These are phyloP conservation scores for Phytophthora hibernalis DNA, from an alignment of 352 stramenopile genomes.

Conservation along the genomic window DNA sequence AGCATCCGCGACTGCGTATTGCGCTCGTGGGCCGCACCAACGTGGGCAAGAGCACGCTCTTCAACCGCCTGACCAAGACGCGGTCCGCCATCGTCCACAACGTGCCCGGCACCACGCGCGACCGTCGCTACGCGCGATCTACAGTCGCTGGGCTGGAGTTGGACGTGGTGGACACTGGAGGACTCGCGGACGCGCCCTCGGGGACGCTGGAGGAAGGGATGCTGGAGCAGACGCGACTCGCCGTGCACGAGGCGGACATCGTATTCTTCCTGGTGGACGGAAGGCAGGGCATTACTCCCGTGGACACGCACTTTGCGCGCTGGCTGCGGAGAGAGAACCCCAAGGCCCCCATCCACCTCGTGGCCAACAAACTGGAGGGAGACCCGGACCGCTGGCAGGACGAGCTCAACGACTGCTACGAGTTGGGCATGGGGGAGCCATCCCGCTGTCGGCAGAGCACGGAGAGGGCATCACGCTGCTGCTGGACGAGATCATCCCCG, in stretches of 20 bases:
- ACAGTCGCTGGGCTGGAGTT: slow-evolving; percentile 76
- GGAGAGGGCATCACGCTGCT: slow-evolving; percentile 77
- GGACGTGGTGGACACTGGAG: slow-evolving; percentile 86
- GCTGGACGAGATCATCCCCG: slow-evolving; percentile 73
- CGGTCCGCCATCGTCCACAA: slow-evolving; percentile 85
- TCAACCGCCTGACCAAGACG: slow-evolving; percentile 85
- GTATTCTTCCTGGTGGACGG: slow-evolving; percentile 86
- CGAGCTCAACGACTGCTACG: slow-evolving; percentile 79
- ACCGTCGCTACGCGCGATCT: slow-evolving; percentile 73
- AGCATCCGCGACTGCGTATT: slow-evolving; percentile 72
- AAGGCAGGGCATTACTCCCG: slow-evolving; percentile 77
- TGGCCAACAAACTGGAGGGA: slow-evolving; percentile 85
- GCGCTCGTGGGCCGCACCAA: slow-evolving; percentile 87
- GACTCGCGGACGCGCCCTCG: slow-evolving; percentile 72
- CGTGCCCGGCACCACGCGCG: slow-evolving; percentile 79
- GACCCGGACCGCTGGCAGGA: slow-evolving; percentile 70
- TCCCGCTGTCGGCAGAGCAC: slow-evolving; percentile 82
- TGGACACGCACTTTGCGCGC: slow-evolving; percentile 82
- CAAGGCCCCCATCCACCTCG: slow-evolving; percentile 64
- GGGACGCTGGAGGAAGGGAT: slow-evolving; percentile 80
- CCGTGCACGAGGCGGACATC: slow-evolving; percentile 80
- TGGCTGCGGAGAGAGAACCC: slow-evolving; percentile 77
- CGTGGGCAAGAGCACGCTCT: slow-evolving; percentile 88
- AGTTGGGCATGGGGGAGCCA: slow-evolving; percentile 73
- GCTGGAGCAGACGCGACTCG: slow-evolving; percentile 76